Percentiles rank a stretch among this genome's conserved stretches.
Evolutionary conservation across 805 yeast genomes (phyloP).

Genomic region (Candida tibetensis): DNA sequence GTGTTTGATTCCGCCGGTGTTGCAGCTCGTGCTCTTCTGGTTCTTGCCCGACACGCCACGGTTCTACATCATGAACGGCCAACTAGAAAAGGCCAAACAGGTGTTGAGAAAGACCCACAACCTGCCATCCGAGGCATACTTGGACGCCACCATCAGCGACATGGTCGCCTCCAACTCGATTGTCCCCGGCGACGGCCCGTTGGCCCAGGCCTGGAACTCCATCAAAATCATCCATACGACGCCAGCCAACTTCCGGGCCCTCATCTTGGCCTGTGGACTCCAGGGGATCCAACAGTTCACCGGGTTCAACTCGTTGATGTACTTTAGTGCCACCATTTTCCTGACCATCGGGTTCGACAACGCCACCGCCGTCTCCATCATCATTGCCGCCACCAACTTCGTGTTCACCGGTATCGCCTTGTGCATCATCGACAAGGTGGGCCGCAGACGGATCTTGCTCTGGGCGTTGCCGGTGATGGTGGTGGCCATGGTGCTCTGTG

Average conservation of each 20-base stretch:
- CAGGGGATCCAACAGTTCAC: slow-evolving; percentile 97
- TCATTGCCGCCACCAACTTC: slow-evolving; percentile 93
- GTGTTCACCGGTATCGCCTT: slow-evolving; percentile 84
- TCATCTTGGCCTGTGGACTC: slow-evolving; percentile 85
- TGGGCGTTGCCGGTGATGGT: slow-evolving; percentile 86
- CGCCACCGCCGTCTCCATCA: slow-evolving; percentile 91
- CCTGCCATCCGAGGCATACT: slow-evolving; percentile 59
- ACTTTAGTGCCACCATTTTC: slow-evolving; percentile 89
- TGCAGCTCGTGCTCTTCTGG: slow-evolving; percentile 72
- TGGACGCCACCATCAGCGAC: slow-evolving; percentile 67
- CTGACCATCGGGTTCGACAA: slow-evolving; percentile 85
- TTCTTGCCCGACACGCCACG: slow-evolving; percentile 97
- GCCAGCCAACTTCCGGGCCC: slow-evolving; percentile 84
- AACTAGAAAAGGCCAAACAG: slow-evolving; percentile 58
- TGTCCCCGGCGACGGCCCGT: slow-evolving; percentile 40
- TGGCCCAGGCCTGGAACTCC: slow-evolving; percentile 56
- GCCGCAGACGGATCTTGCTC: slow-evolving; percentile 79
- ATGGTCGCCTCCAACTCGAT: slow-evolving; percentile 46
- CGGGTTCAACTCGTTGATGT: slow-evolving; percentile 95
- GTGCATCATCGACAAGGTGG: slow-evolving; percentile 80
- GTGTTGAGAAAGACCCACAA: slow-evolving; percentile 65
- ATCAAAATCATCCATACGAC: slow-evolving; percentile 60
- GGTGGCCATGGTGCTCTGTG: slow-evolving; percentile 69
- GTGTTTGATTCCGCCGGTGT: slow-evolving; percentile 80
- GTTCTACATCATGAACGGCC: slow-evolving; percentile 71